Base-by-base conservation (phyloP, 2,329 filamentous ascomycete genomes). In the Alternaria solani region DNA sequence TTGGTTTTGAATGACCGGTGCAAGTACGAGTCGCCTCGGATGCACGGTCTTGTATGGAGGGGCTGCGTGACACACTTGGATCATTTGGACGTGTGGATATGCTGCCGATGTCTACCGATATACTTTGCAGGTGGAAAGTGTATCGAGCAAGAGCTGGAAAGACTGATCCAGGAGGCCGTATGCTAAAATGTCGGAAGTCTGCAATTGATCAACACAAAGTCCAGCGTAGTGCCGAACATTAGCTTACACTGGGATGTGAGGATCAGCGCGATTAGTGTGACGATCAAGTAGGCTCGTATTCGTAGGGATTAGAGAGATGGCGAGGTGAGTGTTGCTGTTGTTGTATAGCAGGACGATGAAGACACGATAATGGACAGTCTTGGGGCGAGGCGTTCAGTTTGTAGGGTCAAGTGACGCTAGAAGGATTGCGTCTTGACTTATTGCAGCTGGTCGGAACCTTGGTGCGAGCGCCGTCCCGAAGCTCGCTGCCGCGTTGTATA, bases 31-130 rank as follows among this genome's bases (percentile, higher is more conserved):
- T 51, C 68, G 67, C 67, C 72, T 69, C 57, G 71, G 70, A 58
- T 72, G 73, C 63, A 72, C 68, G 62, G 71, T 68, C 51, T 66
- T 66, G 52, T 70, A 63, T 56, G 71, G 70, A 67, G 71, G 71
- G 57, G 69, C 68, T 25, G 71, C 64, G 55, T 70, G 67, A 47
- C 72, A 74, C 61, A 76, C 70, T 73, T 76, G 72, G 59, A 76
- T 67, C 73, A 76, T 76, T 74, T 63, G 69, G 63, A 53, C 59
- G 57, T 49, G 55, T 55, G 55, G 52, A 59, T 59, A 59, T 38
- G 54, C 66, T 64, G 70, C 68, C 71, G 68, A 68, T 44, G 38
- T 72, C 69, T 68, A 65, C 71, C 70, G 63, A 62, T 58, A 18
- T 57, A 51, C 47, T 52, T 58, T 38, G 44, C 56, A 41, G 41